Evolutionary conservation across 2,329 filamentous ascomycete genomes (phyloP).

Genomic region (Pseudocercospora fuligena): DNA sequence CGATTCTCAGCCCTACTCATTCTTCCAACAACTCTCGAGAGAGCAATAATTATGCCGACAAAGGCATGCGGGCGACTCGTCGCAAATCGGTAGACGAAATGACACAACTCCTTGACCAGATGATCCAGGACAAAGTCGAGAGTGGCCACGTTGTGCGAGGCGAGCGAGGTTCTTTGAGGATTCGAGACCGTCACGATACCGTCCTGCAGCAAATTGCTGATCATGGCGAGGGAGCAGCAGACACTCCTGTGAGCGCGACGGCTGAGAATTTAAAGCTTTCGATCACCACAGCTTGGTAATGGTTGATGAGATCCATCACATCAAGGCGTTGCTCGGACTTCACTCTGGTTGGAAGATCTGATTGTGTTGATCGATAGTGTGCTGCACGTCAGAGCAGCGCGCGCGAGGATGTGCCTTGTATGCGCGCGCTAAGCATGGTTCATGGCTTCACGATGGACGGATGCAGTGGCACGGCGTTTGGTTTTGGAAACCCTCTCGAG

Average conservation of each 20-base stretch:
- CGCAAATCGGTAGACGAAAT: constrained; percentile 82
- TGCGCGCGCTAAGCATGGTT: constrained; percentile 25
- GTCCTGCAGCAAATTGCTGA: constrained; percentile 22
- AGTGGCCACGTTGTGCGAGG: constrained; percentile 72
- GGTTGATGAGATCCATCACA: neutral
- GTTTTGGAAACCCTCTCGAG: neutral
- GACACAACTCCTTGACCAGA: constrained; percentile 91
- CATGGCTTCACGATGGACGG: constrained; percentile 19
- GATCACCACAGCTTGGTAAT: constrained; percentile 4
- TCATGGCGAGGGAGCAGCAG: neutral
- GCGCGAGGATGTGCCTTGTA: constrained; percentile 14
- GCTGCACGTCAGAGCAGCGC: constrained; percentile 11
- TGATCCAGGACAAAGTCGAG: constrained; percentile 89
- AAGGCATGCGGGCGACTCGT: constrained; percentile 24
- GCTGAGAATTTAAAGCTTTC: constrained; percentile 9
- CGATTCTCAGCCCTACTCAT: constrained; percentile 33
- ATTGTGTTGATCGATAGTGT: constrained; percentile 4
- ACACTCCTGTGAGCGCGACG: neutral
- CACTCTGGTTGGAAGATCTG: constrained; percentile 13
- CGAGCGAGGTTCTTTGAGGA: constrained; percentile 67
- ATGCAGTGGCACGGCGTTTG: constrained; percentile 12
- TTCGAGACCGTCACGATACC: constrained; percentile 28
- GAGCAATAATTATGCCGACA: constrained; percentile 13
- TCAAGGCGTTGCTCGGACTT: constrained; percentile 7
- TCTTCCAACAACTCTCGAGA: constrained; percentile 28